Evolutionary conservation across 2,329 filamentous ascomycete genomes (phyloP).

Genomic region (Pleomassaria siparia): DNA sequence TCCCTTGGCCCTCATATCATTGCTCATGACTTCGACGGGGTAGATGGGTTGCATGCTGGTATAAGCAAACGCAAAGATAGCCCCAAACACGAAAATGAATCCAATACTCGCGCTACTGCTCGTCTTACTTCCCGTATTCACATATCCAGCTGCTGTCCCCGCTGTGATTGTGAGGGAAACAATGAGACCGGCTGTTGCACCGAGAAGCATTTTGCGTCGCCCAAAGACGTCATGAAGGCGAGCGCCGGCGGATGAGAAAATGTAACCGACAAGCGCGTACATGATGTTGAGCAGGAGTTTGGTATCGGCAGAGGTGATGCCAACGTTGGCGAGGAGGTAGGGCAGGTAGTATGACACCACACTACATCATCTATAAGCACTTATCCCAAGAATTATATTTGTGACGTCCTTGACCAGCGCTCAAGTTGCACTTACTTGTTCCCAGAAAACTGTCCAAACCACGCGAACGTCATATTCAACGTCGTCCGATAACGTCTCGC

Average conservation of each 20-base stretch:
- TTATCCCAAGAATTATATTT: too few relatives aligned
- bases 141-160: constrained; percentile 26
- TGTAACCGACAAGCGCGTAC: constrained; percentile 34
- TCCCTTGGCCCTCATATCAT: constrained; percentile 36
- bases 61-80: constrained; percentile 34
- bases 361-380: constrained; percentile 7
- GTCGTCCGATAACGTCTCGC: constrained; percentile 23
- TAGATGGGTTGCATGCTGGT: constrained; percentile 39
- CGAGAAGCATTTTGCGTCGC: constrained; percentile 31
- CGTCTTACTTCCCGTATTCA: constrained; percentile 18
- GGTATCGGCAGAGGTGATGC: constrained; percentile 33
- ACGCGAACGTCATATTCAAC: constrained; percentile 36
- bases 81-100: constrained; percentile 37
- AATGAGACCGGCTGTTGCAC: constrained; percentile 25
- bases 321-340: constrained; percentile 34
- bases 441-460: constrained; percentile 42
- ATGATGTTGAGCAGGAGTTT: constrained; percentile 43
- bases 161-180: constrained; percentile 25
- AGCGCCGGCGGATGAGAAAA: constrained; percentile 35
- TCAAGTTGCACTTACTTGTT: constrained; percentile 25
- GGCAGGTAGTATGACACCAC: constrained; percentile 38
- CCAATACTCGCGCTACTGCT: constrained; percentile 28
- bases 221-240: constrained; percentile 31
- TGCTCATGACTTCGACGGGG: constrained; percentile 33
- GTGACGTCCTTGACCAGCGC: constrained; percentile 5